Base-by-base conservation (phyloP, 306 rosid species). In the Biancaea sappan region DNA sequence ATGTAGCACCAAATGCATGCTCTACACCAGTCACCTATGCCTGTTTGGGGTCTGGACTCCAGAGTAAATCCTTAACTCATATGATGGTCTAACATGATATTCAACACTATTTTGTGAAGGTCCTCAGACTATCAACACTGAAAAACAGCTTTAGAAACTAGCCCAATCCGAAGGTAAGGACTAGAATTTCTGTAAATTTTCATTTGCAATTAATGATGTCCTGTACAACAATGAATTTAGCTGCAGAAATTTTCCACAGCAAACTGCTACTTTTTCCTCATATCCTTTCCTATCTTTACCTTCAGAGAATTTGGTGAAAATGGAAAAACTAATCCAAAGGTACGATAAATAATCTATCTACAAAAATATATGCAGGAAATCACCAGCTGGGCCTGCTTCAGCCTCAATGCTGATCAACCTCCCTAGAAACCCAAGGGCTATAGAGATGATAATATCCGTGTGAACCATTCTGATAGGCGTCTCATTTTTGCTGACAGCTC, bases 401-500 rank as follows among this genome's bases (percentile, higher is more conserved):
- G 77, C 84, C 86, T 79, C 83, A 18, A 44, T 47, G 66, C 69
- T 75, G 75, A 77, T 68, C 68, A 73, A 74, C 68, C 63, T 78
- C 76, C 73, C 76, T 6, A 44, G 19, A 67, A 66, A 67, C 63
- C 78, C 4, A 73, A 56, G 65, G 72, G 59, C 89, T 91, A 91
- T 69, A 71, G 53, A 73, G 93, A 80, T 15, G 90, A 77, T 25
- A 92, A 69, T 21, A 85, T 87, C 81, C 78, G 77, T 18, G 81
- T 35, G 73, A 88, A 90, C 99, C 99, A 95, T n/a, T 90, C 98
- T 22, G 94, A 88, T n/a, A 92, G 52, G 50, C 91, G 87, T 77
- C 77, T 85, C 75, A 85, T 59, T 85, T 86, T 92, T 21, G 71
- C 85, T 0, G 80, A 77, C 75, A 87, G 11, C 65, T 75, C 86